A percentile compares a stretch with the other conserved stretches of the same genome.
phyloP scores from a whole-genome alignment of 2,329 filamentous ascomycete species.

The Cercospora sp. region DNA sequence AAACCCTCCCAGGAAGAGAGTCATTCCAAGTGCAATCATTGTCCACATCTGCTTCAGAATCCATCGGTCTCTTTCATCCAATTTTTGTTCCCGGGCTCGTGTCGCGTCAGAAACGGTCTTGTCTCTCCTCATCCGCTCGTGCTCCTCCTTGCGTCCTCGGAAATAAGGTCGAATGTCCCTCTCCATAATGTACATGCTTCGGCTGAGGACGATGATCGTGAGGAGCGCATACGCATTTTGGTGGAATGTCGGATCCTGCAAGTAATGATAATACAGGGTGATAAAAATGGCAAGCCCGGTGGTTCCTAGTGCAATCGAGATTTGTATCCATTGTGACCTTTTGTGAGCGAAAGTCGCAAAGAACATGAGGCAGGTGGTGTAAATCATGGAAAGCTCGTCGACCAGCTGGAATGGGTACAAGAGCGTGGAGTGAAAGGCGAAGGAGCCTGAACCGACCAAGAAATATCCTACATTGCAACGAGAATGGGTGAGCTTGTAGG shows the following conservation, averaged over 20 bases:
- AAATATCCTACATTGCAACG: conserved; percentile 49
- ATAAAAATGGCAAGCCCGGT: conserved; percentile 61
- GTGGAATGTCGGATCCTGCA: conserved; percentile 80
- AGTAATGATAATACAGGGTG: conserved; percentile 76
- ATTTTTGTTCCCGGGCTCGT: conserved; percentile 44
- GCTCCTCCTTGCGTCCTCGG: conserved; percentile 44
- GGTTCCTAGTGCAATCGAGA: conserved; percentile 59
- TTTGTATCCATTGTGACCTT: conserved; percentile 53
- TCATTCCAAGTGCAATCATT: conserved; percentile 68
- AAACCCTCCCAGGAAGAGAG: conserved; percentile 73
- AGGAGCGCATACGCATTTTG: conserved; percentile 75
- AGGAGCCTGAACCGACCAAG: conserved; percentile 61
- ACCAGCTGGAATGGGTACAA: conserved; percentile 69
- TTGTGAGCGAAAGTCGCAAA: conserved; percentile 75
- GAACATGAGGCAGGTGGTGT: conserved; percentile 68
- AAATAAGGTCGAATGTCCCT: conserved; percentile 60
- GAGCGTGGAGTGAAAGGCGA: conserved; percentile 63
- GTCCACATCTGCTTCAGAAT: conserved; percentile 71
- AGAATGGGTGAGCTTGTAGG: neutral
- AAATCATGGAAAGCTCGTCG: conserved; percentile 71
- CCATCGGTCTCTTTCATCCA: conserved; percentile 57
- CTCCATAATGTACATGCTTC: conserved; percentile 78
- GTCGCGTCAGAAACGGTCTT: conserved; percentile 32
- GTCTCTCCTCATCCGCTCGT: conserved; percentile 35
- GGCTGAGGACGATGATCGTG: conserved; percentile 68